These are phyloP conservation scores for Lactarius hengduanensis DNA, from an alignment of 768 basidiomycete species.

Conservation along the genomic window DNA sequence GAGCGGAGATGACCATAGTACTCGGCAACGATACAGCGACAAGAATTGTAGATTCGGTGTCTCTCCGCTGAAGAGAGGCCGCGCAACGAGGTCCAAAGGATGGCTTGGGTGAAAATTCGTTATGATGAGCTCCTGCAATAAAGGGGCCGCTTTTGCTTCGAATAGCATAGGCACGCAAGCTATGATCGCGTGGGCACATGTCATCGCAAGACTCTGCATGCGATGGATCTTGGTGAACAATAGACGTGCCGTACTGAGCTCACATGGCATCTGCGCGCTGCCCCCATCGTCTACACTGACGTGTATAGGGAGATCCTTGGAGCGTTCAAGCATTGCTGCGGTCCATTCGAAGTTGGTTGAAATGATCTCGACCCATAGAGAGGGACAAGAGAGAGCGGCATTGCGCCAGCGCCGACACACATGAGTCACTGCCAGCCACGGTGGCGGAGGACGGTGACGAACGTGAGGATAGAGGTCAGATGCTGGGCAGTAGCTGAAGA, in stretches of 20 bases:
- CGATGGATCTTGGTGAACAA: conserved; percentile 19
- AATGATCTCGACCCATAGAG: conserved; percentile 25
- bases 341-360: conserved; percentile 24
- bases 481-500: conserved; percentile 25
- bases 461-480: conserved; percentile 20
- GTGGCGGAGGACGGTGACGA: conserved; percentile 19
- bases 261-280: conserved; percentile 10
- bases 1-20: conserved; percentile 25
- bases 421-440: conserved; percentile 24
- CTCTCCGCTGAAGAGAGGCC: conserved; percentile 18
- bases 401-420: conserved; percentile 27
- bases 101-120: conserved; percentile 18
- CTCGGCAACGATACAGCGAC: conserved; percentile 19
- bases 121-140: conserved; percentile 22
- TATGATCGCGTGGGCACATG: conserved; percentile 7
- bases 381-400: conserved; percentile 20
- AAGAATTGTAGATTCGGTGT: conserved; percentile 21
- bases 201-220: conserved; percentile 25
- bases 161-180: conserved; percentile 21
- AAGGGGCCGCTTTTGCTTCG: conserved; percentile 11
- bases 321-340: conserved; percentile 24
- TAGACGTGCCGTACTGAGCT: conserved; percentile 10
- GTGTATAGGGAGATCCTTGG: conserved; percentile 20
- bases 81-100: conserved; percentile 9
- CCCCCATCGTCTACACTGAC: conserved; percentile 23